Evolutionary conservation across 2,329 filamentous ascomycete species (phyloP), one percentile per base, ranked within the genome.

Genomic region (Penicillium sp.): DNA sequence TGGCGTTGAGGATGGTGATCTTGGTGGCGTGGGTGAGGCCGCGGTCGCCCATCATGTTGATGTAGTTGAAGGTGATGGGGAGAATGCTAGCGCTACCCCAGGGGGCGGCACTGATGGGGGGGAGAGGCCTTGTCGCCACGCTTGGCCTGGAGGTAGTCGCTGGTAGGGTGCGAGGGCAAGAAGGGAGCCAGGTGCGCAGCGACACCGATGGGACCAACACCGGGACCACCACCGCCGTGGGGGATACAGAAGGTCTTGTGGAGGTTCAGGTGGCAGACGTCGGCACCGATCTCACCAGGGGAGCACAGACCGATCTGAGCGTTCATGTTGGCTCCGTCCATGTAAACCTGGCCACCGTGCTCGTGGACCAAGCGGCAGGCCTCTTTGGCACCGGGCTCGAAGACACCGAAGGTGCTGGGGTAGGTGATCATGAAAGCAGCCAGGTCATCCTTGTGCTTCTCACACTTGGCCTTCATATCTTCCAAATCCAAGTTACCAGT

Each of bases 171-270:
- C 19, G 84, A 86, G 4, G 93, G 92, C 14, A 97, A 83, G 81
- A 88, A 92, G 6, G 86, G 85, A 7, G 84, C 78, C 50, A 98
- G 86, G 69, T 96, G 91, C 59, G 86, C 79, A 73, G 93, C 95
- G 54, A 96, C 93, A 71, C 92, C 93, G 65, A 98, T 96, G 53
- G 93, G 93, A 2, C 93, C 93, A 37, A 97, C 91, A 68, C 93
- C 93, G 10, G 93, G 93, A 16, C 93, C 93, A 63, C 93, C 93
- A 62, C 93, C 93, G 54, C 93, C 93, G 76, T 98, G 93, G 47
- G 93, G 93, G 69, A 98, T 98, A 74, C 93, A 98, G 82, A 98
- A 98, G 3, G 93, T 98, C 85, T 98, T 98, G 85, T 98, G 93
- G 43, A 98, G 84, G 77, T 98, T 98, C 59, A 98, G 82, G 80